Conservation (phyloP, 139 green algal genomes). For the Tetradesmus lagerheimii region DNA sequence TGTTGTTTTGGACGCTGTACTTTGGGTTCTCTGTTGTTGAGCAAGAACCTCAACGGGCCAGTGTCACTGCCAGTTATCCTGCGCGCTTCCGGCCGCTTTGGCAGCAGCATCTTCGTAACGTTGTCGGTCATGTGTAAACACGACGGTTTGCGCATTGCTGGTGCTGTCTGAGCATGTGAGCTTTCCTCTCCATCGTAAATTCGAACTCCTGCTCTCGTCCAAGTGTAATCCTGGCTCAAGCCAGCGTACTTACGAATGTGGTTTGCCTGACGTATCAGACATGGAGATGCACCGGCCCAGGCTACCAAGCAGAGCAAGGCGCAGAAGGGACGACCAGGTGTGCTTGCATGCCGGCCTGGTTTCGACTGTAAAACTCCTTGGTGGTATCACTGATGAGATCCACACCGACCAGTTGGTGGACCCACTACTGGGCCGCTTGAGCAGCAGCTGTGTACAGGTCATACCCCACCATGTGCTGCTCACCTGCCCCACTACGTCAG, state of each 20-base stretch:
- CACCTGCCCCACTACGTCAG: neutral
- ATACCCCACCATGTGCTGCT: neutral
- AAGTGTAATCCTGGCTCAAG: neutral
- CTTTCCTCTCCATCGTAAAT: neutral
- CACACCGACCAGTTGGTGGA: neutral
- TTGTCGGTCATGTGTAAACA: neutral
- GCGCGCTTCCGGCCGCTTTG: neutral
- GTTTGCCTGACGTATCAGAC: neutral
- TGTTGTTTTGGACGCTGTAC: neutral
- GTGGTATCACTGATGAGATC: neutral
- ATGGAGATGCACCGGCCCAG: neutral
- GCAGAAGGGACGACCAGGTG: neutral
- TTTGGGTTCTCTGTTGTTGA: neutral
- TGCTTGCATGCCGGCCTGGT: no score
- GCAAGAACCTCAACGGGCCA: neutral
- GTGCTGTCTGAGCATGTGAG: neutral
- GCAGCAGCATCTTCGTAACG: neutral
- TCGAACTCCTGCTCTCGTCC: neutral
- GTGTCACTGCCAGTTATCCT: neutral
- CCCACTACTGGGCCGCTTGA: neutral
- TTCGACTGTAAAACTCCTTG: neutral
- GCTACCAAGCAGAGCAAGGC: neutral
- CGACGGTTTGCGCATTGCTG: neutral
- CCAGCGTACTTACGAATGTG: neutral
- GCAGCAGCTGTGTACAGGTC: neutral